Base-by-base conservation (phyloP, 805 yeast species). In the Kuraishia hungarica region DNA sequence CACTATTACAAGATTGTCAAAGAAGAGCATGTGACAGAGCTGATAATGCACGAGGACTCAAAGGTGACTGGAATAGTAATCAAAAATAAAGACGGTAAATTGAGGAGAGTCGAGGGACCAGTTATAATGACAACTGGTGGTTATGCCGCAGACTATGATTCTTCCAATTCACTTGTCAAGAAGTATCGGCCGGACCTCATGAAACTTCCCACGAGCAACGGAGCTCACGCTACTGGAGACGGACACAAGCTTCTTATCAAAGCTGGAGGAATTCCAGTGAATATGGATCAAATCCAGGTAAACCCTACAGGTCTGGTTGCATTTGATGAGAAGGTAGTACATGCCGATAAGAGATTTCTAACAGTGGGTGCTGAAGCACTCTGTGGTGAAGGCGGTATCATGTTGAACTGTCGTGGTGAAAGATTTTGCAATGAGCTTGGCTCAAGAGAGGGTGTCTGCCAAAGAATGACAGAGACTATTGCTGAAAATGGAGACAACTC, bases 301-400 rank as follows among this genome's bases (percentile, higher is more conserved):
- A 87, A 83, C 60, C 88, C 88, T 7, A 83, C 87, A 2, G 88
- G 87, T 0, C 74, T 83, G 58, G 77, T 83, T 54, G 82, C 80
- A 46, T 67, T 62, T 35, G 85, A 81, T 47, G 72, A 69, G 3
- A 69, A 73, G 48, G 58, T 62, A 19, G 78, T 77, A n/a, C 64
- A 62, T 19, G 57, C 60, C 6, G 62, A 66, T 46, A 19, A n/a
- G 20, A 23, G 19, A 26, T 22, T 13, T 19, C 6, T 49, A n/a
- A 22, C 81, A 62, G 69, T 83, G 49, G 87, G 87, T 7, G 87
- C 87, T 2, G 87, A 83, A 64, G 86, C 85, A 5, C 70, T 83
- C 39, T 71, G 87, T 57, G 87, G 87, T 17, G 85, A 80, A 65
- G 88, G 88, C 35, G 88, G 87, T 0, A 72, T 83, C 46, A 72